Percentiles rank a stretch among this genome's conserved stretches.
phyloP scores from a whole-genome alignment of 257 asterid species.

The Forsythia suspensa region DNA sequence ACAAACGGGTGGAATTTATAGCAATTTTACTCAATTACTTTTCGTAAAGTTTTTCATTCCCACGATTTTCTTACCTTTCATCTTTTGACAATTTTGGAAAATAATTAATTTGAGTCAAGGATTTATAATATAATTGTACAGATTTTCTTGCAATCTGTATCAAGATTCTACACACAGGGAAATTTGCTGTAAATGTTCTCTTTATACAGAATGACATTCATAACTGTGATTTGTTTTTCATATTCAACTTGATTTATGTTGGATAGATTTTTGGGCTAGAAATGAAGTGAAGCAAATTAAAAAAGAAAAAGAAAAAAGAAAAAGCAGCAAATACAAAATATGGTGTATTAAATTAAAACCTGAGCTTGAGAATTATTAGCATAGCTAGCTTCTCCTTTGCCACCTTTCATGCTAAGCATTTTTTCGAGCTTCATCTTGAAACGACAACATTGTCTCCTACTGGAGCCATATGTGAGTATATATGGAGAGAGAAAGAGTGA shows the following conservation, averaged over 20 bases:
- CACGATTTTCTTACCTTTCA: not conserved
- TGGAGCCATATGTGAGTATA: conserved; percentile 39
- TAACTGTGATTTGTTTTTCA: too few relatives aligned
- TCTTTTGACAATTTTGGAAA: not conserved
- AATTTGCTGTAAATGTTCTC: too few relatives aligned
- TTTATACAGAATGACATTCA: too few relatives aligned
- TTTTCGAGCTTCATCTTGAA: conserved; percentile 70
- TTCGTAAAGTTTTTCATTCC: not conserved
- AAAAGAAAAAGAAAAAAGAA: not conserved
- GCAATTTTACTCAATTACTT: not conserved
- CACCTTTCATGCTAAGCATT: conserved; percentile 52
- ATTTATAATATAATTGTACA: too few relatives aligned
- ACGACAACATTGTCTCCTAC: conserved; percentile 59
- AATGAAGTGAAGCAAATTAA: too few relatives aligned
- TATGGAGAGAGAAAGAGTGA: not conserved
- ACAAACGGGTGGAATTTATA: not conserved
- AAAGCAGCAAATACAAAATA: not conserved
- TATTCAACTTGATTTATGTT: too few relatives aligned
- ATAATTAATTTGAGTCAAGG: not conserved
- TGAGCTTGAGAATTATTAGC: conserved; percentile 91
- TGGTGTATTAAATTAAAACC: conserved; percentile 33
- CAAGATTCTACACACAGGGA: not conserved
- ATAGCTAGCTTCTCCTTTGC: conserved; percentile 91
- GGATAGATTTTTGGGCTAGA: too few relatives aligned
- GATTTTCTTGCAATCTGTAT: not conserved